Evolutionary conservation across 192 early-diverging fungal genomes (phyloP).

Genomic region (Podila horticola): DNA sequence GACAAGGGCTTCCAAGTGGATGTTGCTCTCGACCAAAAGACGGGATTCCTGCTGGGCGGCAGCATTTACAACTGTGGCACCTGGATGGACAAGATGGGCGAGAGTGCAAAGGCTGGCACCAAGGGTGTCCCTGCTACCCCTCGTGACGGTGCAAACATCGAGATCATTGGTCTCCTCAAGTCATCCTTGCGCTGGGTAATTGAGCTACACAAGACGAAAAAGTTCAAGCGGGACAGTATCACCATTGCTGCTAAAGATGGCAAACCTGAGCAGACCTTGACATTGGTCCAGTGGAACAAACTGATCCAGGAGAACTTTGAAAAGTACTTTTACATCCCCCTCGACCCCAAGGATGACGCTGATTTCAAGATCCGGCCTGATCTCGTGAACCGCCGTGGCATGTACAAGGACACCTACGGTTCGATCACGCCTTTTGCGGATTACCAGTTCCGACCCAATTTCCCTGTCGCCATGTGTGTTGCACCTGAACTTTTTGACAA

Average conservation of each 20-base stretch:
- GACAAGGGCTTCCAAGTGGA: slow-evolving; percentile 90
- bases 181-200: slow-evolving; percentile 86
- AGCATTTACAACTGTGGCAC: slow-evolving; percentile 96
- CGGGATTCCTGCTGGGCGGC: slow-evolving; percentile 89
- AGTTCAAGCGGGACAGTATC: slow-evolving; percentile 20
- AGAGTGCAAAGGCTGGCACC: slow-evolving; percentile 93
- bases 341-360: slow-evolving; percentile 70
- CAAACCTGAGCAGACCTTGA: slow-evolving; percentile 49
- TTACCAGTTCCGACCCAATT: slow-evolving; percentile 95
- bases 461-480: slow-evolving; percentile 90
- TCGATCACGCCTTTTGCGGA: slow-evolving; percentile 80
- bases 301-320: slow-evolving; percentile 88
- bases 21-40: slow-evolving; percentile 77
- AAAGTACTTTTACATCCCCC: slow-evolving; percentile 90
- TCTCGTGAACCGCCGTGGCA: slow-evolving; percentile 87
- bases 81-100: slow-evolving; percentile 99
- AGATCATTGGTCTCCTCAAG: slow-evolving; percentile 93
- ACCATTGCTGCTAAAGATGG: slow-evolving; percentile 54
- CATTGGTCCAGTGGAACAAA: slow-evolving; percentile 82
- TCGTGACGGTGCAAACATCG: slow-evolving; percentile 90
- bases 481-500: slow-evolving; percentile 94
- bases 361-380: slow-evolving; percentile 67
- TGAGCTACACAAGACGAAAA: slow-evolving; percentile 53
- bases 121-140: slow-evolving; percentile 93
- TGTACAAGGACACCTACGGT: slow-evolving; percentile 92